Conservation (phyloP, 2,329 filamentous ascomycete species). For the Aurifilum marmelostoma region DNA sequence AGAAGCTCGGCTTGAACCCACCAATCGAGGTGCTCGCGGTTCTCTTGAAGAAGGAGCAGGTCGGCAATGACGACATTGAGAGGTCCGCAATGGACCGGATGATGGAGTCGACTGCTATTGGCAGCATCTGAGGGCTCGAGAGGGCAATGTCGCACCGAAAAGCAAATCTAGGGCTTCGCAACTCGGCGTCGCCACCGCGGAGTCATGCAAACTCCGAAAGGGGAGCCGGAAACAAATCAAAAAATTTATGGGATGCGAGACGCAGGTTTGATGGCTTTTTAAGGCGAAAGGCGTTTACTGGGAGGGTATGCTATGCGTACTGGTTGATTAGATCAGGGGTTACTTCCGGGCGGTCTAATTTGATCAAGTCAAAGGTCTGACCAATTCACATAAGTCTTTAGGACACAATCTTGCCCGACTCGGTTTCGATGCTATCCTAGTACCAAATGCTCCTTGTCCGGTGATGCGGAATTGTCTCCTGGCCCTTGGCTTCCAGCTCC, state of each 20-base stretch:
- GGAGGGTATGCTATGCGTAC: constrained; percentile 11
- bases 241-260: background rate
- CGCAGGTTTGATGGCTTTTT: background rate
- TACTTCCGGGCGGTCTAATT: background rate
- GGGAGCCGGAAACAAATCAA: background rate
- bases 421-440: constrained; percentile 45
- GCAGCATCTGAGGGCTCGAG: constrained; percentile 32
- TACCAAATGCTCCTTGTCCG: constrained; percentile 96
- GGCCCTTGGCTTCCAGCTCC: constrained; percentile 68
- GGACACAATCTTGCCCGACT: background rate
- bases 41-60: constrained; percentile 70
- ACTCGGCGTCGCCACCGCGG: background rate
- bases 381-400: background rate
- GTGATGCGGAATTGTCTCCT: constrained; percentile 76
- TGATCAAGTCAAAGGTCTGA: constrained; percentile 2
- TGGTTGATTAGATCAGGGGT: background rate
- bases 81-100: constrained; percentile 76
- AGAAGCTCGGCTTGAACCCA: constrained; percentile 80
- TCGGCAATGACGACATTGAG: constrained; percentile 57
- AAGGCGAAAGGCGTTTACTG: constrained; percentile 17
- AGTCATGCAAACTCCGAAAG: background rate
- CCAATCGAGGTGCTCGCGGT: constrained; percentile 90
- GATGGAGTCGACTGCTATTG: constrained; percentile 53
- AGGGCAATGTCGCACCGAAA: background rate
- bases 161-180: background rate